Evolutionary conservation across 1,139 yeast genomes (phyloP), one percentile per base, ranked within the genome.

Genomic region (Meyerozyma smithsonii): DNA sequence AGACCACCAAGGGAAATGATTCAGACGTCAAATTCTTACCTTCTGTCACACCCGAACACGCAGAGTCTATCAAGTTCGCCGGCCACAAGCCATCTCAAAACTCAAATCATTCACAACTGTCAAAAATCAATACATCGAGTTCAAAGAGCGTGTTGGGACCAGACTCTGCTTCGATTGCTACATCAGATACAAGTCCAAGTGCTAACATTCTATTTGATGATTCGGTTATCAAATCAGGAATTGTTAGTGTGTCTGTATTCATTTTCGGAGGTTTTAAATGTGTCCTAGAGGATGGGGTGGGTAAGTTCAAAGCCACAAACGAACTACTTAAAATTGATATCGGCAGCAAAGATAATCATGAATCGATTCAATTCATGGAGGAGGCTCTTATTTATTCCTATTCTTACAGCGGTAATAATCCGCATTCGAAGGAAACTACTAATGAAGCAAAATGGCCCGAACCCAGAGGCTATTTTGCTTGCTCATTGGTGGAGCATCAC

Each of bases 381-480:
- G 43, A 44, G 14, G 52, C 50, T 10, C 24, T 32, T 6, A 40
- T 49, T n/a, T 42, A 32, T 15, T 38, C 37, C 14, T 20, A 43
- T n/a, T n/a, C n/a, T n/a, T n/a, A n/a, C n/a, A n/a, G n/a, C 15
- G 42, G 46, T 15, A 34, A 36, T 34, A 26, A 36, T 10, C 34
- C 32, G 2, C 5, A 37, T 41, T 36, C 33, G 8, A 38, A 39
- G 2, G 20, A 38, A 4, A 15, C 17, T 14, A 14, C 15, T 6
- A 14, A 12, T 12, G 12, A n/a, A n/a, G 17, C 30, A n/a, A 10
- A 26, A 5, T 57, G 69, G 62, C 76, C 76, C 0, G 42, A 56
- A 8, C 64, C 73, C 6, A 47, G 77, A 50, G 77, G 76, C 0
- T 70, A 52, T 48, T 69, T 64, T 50, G 76, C 75, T 1, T 55